Base-by-base conservation (phyloP, 2,329 filamentous ascomycete genomes). In the Trichoderma gracile region DNA sequence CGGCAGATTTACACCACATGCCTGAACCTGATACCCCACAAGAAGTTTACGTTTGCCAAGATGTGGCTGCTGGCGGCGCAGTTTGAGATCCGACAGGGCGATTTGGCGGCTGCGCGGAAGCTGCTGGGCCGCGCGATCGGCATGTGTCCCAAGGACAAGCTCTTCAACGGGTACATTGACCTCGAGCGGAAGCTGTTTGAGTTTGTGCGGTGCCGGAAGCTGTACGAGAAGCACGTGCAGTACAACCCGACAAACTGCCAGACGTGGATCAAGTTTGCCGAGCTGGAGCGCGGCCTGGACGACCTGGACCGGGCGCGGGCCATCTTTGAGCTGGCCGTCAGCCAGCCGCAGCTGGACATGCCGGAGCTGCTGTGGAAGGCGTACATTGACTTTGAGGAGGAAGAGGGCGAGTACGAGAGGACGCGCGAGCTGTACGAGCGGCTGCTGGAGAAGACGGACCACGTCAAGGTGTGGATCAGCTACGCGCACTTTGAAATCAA, bases 401-500 rank as follows among this genome's bases (percentile, higher is more conserved):
- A 96, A 71, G 92, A 97, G 76, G 91, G 89, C 72, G 92, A 97
- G 76, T 97, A 94, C 76, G 92, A 93, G 60, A 84, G 88, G 55
- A 92, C 93, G 5, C 85, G 95, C 55, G 80, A 81, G 3, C 81
- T 99, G 50, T 99, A 98, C 78, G 94, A 98, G 80, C 87, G 94
- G 8, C 84, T 99, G 14, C 84, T 99, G 49, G 83, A 92, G 72
- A 97, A 96, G 86, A 97, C 95, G n/a, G 89, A 95, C 73, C 95
- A 99, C 74, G 93, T 97, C 82, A 99, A 98, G 82, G 95, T 99
- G 66, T 99, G 95, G 95, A 96, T 95, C 77, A 94, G 91, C 76
- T 99, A 94, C 78, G 95, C 95, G n/a, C 91, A 96, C 76, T 98
- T 99, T 73, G 95, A 99, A 78, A 92, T 98, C 80, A 94, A 95